A percentile compares a stretch with the other conserved stretches of the same genome.
phyloP scores from a whole-genome alignment of 1,284 basidiomycete species.

The Trichosporon inkin region DNA sequence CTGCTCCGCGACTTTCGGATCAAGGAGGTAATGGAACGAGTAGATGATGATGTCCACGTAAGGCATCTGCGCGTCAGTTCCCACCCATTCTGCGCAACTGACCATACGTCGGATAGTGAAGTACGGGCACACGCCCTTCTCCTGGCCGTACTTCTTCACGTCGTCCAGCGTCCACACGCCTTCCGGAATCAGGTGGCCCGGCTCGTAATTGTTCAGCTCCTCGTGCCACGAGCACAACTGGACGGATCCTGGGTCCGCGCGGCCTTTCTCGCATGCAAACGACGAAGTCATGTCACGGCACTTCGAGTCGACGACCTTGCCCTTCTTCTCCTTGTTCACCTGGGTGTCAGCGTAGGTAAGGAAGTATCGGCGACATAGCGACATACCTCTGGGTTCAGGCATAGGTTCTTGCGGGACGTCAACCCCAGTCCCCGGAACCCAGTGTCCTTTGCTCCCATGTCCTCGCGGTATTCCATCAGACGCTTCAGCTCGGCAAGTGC shows the following conservation, averaged over 20 bases:
- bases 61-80: conserved; percentile 64
- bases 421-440: conserved; percentile 86
- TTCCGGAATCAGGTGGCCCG: conserved; percentile 75
- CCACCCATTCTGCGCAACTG: conserved; percentile 26
- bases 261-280: conserved; percentile 76
- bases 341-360: conserved; percentile 37
- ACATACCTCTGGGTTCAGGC: conserved; percentile 87
- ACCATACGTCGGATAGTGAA: conserved; percentile 96
- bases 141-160: conserved; percentile 79
- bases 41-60: conserved; percentile 97
- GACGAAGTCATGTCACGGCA: conserved; percentile 93
- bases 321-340: conserved; percentile 96
- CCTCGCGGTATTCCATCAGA: conserved; percentile 85
- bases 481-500: conserved; percentile 93
- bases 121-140: conserved; percentile 88
- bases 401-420: conserved; percentile 94
- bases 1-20: conserved; percentile 98
- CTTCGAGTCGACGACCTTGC: conserved; percentile 91
- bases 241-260: conserved; percentile 83
- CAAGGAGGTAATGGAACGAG: conserved; percentile 97
- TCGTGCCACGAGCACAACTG: conserved; percentile 95
- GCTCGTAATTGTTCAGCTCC: conserved; percentile 73
- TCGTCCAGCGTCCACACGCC: conserved; percentile 96
- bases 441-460: conserved; percentile 69
- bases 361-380: not conserved